phyloP scores from a whole-genome alignment of 805 yeast species.

The Priceomyces castillae region DNA sequence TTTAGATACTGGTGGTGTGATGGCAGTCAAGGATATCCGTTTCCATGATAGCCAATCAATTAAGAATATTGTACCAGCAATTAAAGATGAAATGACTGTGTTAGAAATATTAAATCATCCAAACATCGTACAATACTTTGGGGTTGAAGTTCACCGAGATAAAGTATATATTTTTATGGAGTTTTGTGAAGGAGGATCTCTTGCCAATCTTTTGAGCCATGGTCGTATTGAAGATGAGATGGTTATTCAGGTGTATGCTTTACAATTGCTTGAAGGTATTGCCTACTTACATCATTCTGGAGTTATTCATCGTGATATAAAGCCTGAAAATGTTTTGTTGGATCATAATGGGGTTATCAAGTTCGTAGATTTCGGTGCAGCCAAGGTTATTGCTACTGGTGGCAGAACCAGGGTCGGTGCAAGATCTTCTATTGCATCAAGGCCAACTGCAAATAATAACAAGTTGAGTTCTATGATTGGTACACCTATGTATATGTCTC shows the following conservation, averaged over 20 bases:
- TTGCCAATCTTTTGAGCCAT: conserved; percentile 79
- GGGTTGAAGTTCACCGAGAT: conserved; percentile 96
- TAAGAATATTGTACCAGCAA: conserved; percentile 78
- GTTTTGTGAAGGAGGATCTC: conserved; percentile 92
- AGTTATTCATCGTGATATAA: conserved; percentile 94
- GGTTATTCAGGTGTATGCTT: conserved; percentile 83
- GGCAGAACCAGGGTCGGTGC: conserved; percentile 39
- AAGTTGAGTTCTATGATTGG: conserved; percentile 67
- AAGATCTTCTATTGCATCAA: conserved; percentile 7
- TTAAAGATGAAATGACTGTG: conserved; percentile 95
- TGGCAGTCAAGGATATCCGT: conserved; percentile 95
- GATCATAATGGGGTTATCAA: conserved; percentile 93
- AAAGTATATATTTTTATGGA: conserved; percentile 96
- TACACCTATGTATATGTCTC: conserved; percentile 99
- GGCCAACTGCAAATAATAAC: conserved; percentile 5
- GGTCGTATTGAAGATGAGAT: conserved; percentile 95
- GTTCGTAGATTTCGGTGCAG: conserved; percentile 97
- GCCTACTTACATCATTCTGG: conserved; percentile 93
- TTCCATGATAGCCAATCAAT: conserved; percentile 86
- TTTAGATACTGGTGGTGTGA: conserved; percentile 89
- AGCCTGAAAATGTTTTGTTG: conserved; percentile 87
- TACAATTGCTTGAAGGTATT: conserved; percentile 92
- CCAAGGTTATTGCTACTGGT: conserved; percentile 76
- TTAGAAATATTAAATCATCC: conserved; percentile 94
- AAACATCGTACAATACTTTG: conserved; percentile 92